Evolutionary conservation across 148 eudicot species (phyloP).

Genomic region (Chenopodium album): DNA sequence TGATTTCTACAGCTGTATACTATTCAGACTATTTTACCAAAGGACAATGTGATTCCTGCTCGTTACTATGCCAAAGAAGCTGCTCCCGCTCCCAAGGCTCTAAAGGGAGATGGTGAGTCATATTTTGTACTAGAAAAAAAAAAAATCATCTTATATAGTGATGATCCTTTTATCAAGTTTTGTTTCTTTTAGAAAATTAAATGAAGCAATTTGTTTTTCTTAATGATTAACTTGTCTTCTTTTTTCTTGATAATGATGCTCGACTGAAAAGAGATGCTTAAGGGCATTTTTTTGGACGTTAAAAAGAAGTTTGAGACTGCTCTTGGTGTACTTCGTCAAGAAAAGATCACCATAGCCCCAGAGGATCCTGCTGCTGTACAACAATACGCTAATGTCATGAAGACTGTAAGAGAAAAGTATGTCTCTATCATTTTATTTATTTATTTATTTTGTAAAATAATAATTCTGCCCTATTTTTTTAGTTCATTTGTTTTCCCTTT

Average conservation of each 20-base stretch:
- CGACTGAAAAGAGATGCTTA: constrained; percentile 74
- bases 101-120: constrained; percentile 93
- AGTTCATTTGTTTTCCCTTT: neutral
- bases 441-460: neutral
- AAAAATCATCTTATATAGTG: neutral
- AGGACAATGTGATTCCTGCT: constrained; percentile 45
- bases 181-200: neutral
- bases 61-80: constrained; percentile 74
- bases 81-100: constrained; percentile 45
- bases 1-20: constrained; percentile 39
- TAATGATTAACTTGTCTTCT: neutral
- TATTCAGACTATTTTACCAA: constrained; percentile 49
- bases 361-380: constrained; percentile 79
- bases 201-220: neutral
- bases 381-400: constrained; percentile 84
- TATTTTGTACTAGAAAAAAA: neutral
- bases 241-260: constrained; percentile 20
- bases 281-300: constrained; percentile 81
- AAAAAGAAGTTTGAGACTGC: constrained; percentile 94
- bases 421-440: neutral
- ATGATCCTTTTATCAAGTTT: neutral
- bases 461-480: neutral
- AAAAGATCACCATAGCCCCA: constrained; percentile 93
- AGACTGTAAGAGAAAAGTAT: constrained; percentile 73
- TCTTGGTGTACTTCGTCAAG: constrained; percentile 60